Evolutionary conservation across 495 filamentous ascomycete species (phyloP).

Genomic region (Penicillium turbatum): DNA sequence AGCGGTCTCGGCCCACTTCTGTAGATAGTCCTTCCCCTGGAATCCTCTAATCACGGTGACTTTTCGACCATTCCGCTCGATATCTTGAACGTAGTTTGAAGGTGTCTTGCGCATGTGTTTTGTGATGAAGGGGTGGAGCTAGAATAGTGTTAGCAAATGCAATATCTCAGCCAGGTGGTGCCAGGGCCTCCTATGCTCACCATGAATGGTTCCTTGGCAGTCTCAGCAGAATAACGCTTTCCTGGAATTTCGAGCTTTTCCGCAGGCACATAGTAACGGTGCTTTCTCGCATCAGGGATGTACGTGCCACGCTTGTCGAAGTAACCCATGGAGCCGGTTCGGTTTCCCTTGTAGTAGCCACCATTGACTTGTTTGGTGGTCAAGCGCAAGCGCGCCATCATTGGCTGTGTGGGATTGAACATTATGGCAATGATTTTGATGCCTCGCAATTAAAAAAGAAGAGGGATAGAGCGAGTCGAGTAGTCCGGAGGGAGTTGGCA

Average conservation of each 20-base stretch:
- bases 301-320: conserved; percentile 86
- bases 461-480: conserved; percentile 5
- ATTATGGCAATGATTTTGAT: conserved; percentile 29
- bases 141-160: conserved; percentile 18
- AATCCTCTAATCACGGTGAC: conserved; percentile 30
- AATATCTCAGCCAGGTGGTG: neutral
- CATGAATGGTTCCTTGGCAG: neutral
- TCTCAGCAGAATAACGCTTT: neutral
- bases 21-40: conserved; percentile 36
- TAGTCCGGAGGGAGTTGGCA: conserved; percentile 3
- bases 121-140: conserved; percentile 89
- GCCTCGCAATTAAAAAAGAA: neutral
- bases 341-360: conserved; percentile 95
- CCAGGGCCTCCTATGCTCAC: neutral
- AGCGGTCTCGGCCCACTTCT: conserved; percentile 31
- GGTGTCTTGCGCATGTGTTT: conserved; percentile 49
- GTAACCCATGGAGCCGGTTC: conserved; percentile 77
- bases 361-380: conserved; percentile 91
- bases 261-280: conserved; percentile 85
- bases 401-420: conserved; percentile 66
- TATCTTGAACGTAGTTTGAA: conserved; percentile 34
- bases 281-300: conserved; percentile 75
- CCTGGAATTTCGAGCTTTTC: conserved; percentile 44
- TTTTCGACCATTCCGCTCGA: conserved; percentile 23
- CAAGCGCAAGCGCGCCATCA: conserved; percentile 65